phyloP scores from a whole-genome alignment of 495 filamentous ascomycete species.

The Penicillium cosmopolitanum region DNA sequence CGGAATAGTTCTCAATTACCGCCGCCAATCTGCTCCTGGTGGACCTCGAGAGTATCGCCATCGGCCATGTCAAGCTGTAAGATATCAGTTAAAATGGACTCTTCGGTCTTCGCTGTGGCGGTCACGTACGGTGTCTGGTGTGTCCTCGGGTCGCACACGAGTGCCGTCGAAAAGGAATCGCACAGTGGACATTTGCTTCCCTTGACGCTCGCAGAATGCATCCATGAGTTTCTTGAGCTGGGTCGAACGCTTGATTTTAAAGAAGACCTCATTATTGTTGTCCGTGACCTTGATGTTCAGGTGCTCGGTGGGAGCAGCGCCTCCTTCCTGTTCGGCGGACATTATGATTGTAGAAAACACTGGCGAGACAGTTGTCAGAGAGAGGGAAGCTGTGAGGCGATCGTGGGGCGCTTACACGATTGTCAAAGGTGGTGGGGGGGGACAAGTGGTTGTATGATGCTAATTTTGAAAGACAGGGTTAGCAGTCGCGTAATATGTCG shows the following conservation, averaged over 20 bases:
- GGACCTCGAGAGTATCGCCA: conserved; percentile 95
- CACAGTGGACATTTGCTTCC: conserved; percentile 81
- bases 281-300: conserved; percentile 99
- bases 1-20: conserved; percentile 26
- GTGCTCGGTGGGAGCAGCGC: conserved; percentile 72
- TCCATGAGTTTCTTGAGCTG: conserved; percentile 98
- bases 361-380: conserved; percentile 1
- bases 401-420: conserved; percentile 16
- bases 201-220: conserved; percentile 96
- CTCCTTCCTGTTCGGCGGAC: conserved; percentile 31
- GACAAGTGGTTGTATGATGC: neutral
- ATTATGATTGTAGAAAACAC: conserved; percentile 10
- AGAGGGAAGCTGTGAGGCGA: neutral
- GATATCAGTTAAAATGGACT: conserved; percentile 11
- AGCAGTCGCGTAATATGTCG: neutral
- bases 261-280: conserved; percentile 99
- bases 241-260: conserved; percentile 99
- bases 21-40: conserved; percentile 96
- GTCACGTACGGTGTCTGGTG: conserved; percentile 82
- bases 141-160: conserved; percentile 85
- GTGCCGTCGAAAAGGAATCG: conserved; percentile 96
- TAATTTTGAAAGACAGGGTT: neutral
- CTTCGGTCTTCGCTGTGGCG: neutral
- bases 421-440: neutral
- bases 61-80: conserved; percentile 92